Evolutionary conservation across 2,329 filamentous ascomycete species (phyloP), one percentile per base, ranked within the genome.

Genomic region (Alternaria brassicae): DNA sequence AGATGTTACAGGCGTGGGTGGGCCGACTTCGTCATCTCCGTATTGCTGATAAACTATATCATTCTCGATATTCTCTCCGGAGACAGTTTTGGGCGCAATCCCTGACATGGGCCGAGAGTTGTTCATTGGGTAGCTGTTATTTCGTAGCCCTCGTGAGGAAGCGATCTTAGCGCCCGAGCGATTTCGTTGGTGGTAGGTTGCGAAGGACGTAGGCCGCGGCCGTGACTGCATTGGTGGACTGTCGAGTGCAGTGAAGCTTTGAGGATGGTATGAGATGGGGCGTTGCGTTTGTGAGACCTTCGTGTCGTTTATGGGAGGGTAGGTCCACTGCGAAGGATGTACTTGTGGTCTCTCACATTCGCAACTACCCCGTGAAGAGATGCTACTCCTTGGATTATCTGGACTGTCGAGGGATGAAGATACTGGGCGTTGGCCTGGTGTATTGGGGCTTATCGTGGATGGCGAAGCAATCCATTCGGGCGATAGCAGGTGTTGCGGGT

Each of bases 161-260:
- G 72, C 72, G 42, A 75, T 72, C 56, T 69, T 73, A 28, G 57
- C 66, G 17, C 64, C 67, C 6, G 69, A 68, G 19, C 72, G 66
- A n/a, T 67, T 63, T 28, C 70, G 65, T 23, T 65, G 59, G 12
- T 72, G 67, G 17, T 67, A 67, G 21, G 66, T 62, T 41, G 66
- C 68, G 58, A 70, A 73, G 1, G 72, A 74, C 12, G 60, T 65
- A 19, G 71, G 72, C 10, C 72, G 67, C 25, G 66, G 60, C 10
- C 69, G 63, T 48, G 53, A 56, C 30, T 68, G 45, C 59, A 49
- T 40, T 56, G 25, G 58, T 59, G 64, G 66, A 44, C 66, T 68
- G 17, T 62, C 64, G 39, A 70, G 58, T 4, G 64, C 60, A 17
- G 63, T 56, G 12, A 59, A 64, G 47, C 56, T 64, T 15, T 63